A percentile compares a stretch with the other conserved stretches of the same genome.
phyloP scores from a whole-genome alignment of 2,329 filamentous ascomycete species.

The Colletotrichum sp. region DNA sequence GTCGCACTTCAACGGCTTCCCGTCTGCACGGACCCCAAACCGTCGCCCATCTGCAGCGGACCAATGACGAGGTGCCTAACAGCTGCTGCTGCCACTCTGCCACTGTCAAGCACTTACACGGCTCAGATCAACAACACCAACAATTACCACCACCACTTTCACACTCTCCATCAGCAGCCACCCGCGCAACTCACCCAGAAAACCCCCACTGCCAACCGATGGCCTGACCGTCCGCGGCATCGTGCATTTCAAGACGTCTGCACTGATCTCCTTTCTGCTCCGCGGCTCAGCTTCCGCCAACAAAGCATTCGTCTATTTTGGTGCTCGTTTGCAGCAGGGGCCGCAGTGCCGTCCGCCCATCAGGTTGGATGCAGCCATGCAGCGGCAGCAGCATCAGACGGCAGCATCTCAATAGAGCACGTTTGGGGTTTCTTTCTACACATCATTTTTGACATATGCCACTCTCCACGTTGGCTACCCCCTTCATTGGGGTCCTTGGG shows the following conservation, averaged over 20 bases:
- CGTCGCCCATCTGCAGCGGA: neutral
- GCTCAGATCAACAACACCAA: neutral
- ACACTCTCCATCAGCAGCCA: neutral
- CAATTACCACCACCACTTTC: neutral
- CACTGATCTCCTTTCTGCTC: neutral
- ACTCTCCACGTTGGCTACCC: neutral
- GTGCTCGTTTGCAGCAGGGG: constrained; percentile 5
- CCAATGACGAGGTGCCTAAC: neutral
- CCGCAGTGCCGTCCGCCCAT: neutral
- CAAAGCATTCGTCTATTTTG: neutral
- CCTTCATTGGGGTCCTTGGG: neutral
- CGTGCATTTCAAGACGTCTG: neutral
- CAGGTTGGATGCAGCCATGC: neutral
- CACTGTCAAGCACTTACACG: neutral
- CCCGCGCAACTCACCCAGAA: neutral
- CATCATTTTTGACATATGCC: neutral
- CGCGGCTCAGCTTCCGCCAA: neutral
- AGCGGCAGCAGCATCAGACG: neutral
- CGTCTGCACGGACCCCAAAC: neutral
- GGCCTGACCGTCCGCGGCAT: neutral
- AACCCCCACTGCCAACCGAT: neutral
- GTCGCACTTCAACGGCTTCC: neutral
- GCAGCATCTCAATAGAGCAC: neutral
- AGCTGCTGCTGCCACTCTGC: neutral
- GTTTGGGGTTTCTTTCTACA: neutral